Base-by-base conservation (phyloP, 2,329 filamentous ascomycete species). In the Colletotrichum truncatum region DNA sequence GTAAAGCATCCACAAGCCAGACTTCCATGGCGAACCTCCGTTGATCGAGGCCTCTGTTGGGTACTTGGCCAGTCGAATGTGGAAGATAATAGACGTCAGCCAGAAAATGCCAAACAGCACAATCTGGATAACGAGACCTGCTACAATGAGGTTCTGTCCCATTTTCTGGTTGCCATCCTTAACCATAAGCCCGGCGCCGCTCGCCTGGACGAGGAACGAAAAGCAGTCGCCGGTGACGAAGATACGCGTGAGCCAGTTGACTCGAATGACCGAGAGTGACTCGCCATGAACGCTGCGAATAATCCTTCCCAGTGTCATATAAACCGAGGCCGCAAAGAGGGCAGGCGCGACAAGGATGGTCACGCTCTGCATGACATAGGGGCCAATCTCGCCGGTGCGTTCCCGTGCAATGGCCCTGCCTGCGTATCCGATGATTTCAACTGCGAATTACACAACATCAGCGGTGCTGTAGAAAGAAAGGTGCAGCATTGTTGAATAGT, bases 21-120 rank as follows among this genome's bases (percentile, higher is more conserved):
- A 73, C 53, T 71, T 70, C 48, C 67, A 75, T 38, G 70, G 81
- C 4, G 73, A 71, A 2, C 62, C n/a, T 18, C 28, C 66, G 46
- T 30, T 46, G 39, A 64, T 32, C 2, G 68, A 69, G 25, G 65
- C 70, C 18, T 59, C 56, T 6, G 65, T 67, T 26, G 69, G 69
- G 67, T 57, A 59, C 34, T 64, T 55, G 30, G 65, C 52, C 65
- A 76, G 71, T 18, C 77, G 71, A n/a, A 68, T 54, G 67, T 89
- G 82, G 74, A 88, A 88, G 1, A 84, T 64, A 3, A 79, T 68
- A 0, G 84, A 79, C 1, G 81, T 80, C 4, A 81, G 60, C 34
- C 85, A 73, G 70, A 90, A 91, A 34, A 89, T 74, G 21, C 78
- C 80, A 66, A 90, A 89, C 59, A 86, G 81, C 41, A 86, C 38